These are phyloP conservation scores for Amniculicola lignicola DNA, from an alignment of 495 filamentous ascomycete genomes.

Conservation along the genomic window DNA sequence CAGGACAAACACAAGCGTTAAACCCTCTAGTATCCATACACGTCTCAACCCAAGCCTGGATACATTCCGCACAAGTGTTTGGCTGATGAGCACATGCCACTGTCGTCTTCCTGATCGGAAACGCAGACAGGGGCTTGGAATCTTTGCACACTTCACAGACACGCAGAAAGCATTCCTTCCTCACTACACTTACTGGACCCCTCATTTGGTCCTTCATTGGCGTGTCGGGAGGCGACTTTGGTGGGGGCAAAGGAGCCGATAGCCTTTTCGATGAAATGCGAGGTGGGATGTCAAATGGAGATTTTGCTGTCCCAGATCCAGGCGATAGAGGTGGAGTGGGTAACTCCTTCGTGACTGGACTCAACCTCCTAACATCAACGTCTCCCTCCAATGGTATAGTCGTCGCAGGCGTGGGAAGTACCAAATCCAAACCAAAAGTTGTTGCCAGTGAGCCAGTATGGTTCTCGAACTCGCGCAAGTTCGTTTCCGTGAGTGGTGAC, in stretches of 20 bases:
- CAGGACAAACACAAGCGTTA: conserved; percentile 11
- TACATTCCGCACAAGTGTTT: conserved; percentile 15
- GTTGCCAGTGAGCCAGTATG: conserved; percentile 6
- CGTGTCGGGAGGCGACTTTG: too few species aligned
- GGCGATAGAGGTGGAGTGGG: too few species aligned
- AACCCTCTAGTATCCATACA: conserved; percentile 15
- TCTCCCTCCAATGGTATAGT: too few species aligned
- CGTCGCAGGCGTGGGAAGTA: conserved; percentile 1
- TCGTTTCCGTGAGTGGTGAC: conserved; percentile 3
- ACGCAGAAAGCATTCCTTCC: too few species aligned
- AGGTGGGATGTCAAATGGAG: too few species aligned
- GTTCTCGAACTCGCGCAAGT: conserved; percentile 7
- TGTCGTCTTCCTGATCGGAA: not conserved
- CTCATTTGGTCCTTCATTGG: too few species aligned
- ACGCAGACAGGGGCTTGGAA: not conserved
- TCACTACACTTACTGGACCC: too few species aligned
- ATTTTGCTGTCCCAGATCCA: too few species aligned
- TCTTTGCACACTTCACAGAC: conserved; percentile 20
- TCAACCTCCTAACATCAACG: too few species aligned
- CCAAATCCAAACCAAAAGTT: not conserved
- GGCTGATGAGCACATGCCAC: conserved; percentile 1
- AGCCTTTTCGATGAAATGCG: too few species aligned
- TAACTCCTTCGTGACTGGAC: too few species aligned
- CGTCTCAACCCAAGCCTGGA: conserved; percentile 10
- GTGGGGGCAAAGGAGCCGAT: too few species aligned